Evolutionary conservation across 345 rosid species (phyloP), one percentile per base, ranked within the genome.

Genomic region (Carallia pectinifolia): DNA sequence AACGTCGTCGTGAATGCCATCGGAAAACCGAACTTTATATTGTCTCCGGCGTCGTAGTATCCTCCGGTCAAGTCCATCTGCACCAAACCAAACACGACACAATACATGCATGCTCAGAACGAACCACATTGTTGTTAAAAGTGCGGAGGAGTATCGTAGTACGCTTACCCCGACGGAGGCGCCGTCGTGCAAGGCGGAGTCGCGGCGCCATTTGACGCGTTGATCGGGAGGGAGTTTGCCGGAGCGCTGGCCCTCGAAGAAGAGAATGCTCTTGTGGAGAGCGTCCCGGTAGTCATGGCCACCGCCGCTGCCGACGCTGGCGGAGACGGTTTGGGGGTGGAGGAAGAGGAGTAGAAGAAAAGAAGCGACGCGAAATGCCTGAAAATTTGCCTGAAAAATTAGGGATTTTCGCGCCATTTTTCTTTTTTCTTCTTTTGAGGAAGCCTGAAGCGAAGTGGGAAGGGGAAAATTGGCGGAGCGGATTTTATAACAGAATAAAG

Each of bases 331-430:
- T 4, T 33, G 70, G 48, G 58, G 72, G 50, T 75, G 40, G 30
- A 67, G 64, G 6, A 83, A 68, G 33, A 86, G 83, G 2, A 81
- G 65, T 39, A 83, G 68, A 34, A 80, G 36, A 33, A 66, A 60
- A 69, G 61, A 61, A 84, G 31, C 53, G 68, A 77, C 52, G 5
- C 50, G 17, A 44, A 44, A 44, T 44, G 50, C 50, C 0, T 81
- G 84, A 61, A 62, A 47, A 40, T 53, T 37, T 52, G 58, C 76
- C 71, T 76, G 70, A 30, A 39, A 62, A 48, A 53, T 27, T 66
- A 52, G 74, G 52, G 80, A 73, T 64, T 74, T 86, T 87, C 75
- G 97, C 96, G 98, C 97, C 98, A 93, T 90, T 76, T 63, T 52
- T 7, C 40, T 90, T 76, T 63, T 52, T 7, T 50, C 56, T 61